Evolutionary conservation across 2,329 filamentous ascomycete species (phyloP).

Genomic region (Gnomoniopsis smithogilvyi): DNA sequence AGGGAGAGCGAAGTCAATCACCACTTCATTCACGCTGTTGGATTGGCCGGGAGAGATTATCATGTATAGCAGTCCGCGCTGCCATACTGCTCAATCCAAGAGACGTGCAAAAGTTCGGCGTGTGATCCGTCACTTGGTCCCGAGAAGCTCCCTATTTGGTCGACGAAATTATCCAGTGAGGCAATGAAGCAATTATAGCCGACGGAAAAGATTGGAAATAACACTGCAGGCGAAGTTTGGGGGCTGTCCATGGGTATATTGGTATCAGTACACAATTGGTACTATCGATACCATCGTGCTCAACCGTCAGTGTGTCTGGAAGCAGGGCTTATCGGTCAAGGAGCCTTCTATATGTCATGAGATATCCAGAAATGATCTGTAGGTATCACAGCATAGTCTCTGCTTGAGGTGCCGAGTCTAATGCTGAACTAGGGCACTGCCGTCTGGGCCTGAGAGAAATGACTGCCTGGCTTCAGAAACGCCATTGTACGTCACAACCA

Average conservation of each 20-base stretch:
- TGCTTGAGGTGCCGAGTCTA: background rate
- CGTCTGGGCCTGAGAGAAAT: slow-evolving; percentile 29
- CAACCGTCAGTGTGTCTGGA: slow-evolving; percentile 49
- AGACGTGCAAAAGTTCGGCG: slow-evolving; percentile 42
- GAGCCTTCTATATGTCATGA: slow-evolving; percentile 59
- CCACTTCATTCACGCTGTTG: slow-evolving; percentile 45
- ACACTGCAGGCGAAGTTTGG: slow-evolving; percentile 60
- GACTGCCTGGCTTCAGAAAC: slow-evolving; percentile 56
- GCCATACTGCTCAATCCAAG: slow-evolving; percentile 36
- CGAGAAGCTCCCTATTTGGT: slow-evolving; percentile 44
- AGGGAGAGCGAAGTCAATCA: slow-evolving; percentile 32
- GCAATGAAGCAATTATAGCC: slow-evolving; percentile 59
- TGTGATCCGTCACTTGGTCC: slow-evolving; percentile 56
- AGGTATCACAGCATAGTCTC: slow-evolving; percentile 33
- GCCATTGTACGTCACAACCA: slow-evolving; percentile 47
- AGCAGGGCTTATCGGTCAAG: slow-evolving; percentile 55
- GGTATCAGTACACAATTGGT: slow-evolving; percentile 70
- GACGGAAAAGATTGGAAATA: slow-evolving; percentile 56
- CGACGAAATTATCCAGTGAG: slow-evolving; percentile 51
- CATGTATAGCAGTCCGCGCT: slow-evolving; percentile 42
- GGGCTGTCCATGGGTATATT: slow-evolving; percentile 65
- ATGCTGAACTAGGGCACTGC: slow-evolving; percentile 15
- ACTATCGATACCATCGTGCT: slow-evolving; percentile 52
- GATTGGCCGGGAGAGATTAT: slow-evolving; percentile 46
- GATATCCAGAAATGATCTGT: slow-evolving; percentile 56